Evolutionary conservation across 2,329 filamentous ascomycete genomes (phyloP).

Genomic region (Magnaporthiopsis poae): DNA sequence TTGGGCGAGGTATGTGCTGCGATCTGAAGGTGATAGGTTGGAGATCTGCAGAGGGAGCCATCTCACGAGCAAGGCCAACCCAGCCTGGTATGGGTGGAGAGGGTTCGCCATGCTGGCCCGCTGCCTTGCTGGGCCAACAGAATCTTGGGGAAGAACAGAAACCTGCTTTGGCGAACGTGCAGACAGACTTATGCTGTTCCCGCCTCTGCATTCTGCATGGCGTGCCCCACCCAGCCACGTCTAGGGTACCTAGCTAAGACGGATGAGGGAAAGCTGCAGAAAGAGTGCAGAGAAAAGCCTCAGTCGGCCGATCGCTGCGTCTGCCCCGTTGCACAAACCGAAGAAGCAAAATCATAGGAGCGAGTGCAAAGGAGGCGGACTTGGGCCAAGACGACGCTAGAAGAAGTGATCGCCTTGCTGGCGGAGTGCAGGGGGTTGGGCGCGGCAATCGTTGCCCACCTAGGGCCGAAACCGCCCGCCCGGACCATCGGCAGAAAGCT

Average conservation of each 20-base stretch:
- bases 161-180: neutral
- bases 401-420: neutral
- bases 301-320: neutral
- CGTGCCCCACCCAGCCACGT: neutral
- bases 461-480: no score
- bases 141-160: neutral
- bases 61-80: neutral
- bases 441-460: no score
- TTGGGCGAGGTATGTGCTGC: neutral
- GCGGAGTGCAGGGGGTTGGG: neutral
- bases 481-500: neutral
- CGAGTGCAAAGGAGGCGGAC: neutral
- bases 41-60: neutral
- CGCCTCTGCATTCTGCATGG: neutral
- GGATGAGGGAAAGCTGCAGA: neutral
- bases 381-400: neutral
- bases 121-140: constrained; percentile 1
- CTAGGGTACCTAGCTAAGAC: neutral
- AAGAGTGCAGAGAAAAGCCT: neutral
- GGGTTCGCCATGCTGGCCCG: neutral
- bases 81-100: neutral
- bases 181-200: neutral
- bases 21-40: neutral
- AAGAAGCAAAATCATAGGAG: neutral
- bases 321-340: neutral